Conservation (phyloP, 164 flowering plant species). For the Sextonia rubra region DNA sequence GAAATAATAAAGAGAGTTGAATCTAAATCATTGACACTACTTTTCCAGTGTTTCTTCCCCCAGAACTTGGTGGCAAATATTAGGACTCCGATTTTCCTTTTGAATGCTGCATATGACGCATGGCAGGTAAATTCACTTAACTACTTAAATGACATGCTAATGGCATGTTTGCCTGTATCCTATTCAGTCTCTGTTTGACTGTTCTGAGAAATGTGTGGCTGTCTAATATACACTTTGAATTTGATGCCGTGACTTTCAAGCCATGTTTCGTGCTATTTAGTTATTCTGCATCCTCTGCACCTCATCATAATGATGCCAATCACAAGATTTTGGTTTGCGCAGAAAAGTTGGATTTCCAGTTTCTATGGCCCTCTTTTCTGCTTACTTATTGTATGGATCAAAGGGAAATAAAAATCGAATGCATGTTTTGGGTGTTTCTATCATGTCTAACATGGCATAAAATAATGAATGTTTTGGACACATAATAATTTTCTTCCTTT, state of each 20-base stretch:
- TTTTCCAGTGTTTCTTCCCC: conserved; percentile 87
- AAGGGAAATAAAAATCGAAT: no score
- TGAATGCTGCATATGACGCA: conserved; percentile 49
- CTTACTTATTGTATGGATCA: neutral
- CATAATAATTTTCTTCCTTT: neutral
- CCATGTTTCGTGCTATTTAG: neutral
- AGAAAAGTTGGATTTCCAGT: neutral
- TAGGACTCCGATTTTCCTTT: conserved; percentile 65
- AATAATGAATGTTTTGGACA: neutral
- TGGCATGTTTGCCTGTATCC: no score
- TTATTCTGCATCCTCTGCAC: neutral
- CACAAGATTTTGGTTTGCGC: neutral
- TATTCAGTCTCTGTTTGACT: no score
- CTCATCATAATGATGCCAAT: neutral
- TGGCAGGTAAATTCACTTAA: conserved; percentile 69
- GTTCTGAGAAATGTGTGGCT: no score
- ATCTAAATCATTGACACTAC: neutral
- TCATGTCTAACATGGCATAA: no score
- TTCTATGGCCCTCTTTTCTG: neutral
- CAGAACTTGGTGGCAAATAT: conserved; percentile 54
- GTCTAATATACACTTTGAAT: no score
- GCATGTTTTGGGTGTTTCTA: no score
- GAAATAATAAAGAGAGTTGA: neutral
- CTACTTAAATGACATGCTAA: neutral
- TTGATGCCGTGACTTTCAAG: neutral